Base-by-base conservation (phyloP, 108 stramenopile species). In the Nitzschia sp. region DNA sequence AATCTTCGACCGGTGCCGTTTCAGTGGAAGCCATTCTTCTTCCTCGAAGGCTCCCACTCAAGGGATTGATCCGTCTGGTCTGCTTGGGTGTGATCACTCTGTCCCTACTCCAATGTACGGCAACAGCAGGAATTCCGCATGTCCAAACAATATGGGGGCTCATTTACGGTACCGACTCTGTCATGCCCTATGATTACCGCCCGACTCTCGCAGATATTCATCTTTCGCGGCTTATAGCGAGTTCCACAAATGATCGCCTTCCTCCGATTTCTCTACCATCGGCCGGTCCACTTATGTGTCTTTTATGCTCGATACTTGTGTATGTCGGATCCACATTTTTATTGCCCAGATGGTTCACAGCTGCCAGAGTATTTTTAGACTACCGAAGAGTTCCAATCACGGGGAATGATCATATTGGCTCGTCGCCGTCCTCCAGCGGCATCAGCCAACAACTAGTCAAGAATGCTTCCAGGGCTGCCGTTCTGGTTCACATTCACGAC, bases 301-400 rank as follows among this genome's bases (percentile, higher is more conserved):
- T 78, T 8, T 54, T 85, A 9, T 27, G 47, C 9, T 79, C 84
- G 11, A 16, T 79, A 17, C 19, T 68, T 9, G 2, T 71, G 0
- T 76, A 71, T 25, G 58, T 85, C 11, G 78, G 72, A 22, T 66
- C 71, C 38, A 75, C 74, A 17, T 31, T 79, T 22, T 60, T 88
- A 56, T 32, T 80, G 15, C 87, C 87, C 22, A 69, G 55, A 36
- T 88, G 87, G 87, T 81, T 73, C 67, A 72, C 70, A 3, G 22
- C 41, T 13, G 29, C 63, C 0, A 46, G 62, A 25, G 73, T 79
- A 17, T 72, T 75, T 19, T 47, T 80, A 3, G 82, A 79, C 30
- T 81, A 82, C 45, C 47, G 32, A 48, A 47, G 22, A 21, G 5
- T 61, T 17, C 41, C 30, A 21, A 4, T 34, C n/a, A 29, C 2